Conservation (phyloP, 1,139 yeast genomes). For the Yamadazyma diospyri region DNA sequence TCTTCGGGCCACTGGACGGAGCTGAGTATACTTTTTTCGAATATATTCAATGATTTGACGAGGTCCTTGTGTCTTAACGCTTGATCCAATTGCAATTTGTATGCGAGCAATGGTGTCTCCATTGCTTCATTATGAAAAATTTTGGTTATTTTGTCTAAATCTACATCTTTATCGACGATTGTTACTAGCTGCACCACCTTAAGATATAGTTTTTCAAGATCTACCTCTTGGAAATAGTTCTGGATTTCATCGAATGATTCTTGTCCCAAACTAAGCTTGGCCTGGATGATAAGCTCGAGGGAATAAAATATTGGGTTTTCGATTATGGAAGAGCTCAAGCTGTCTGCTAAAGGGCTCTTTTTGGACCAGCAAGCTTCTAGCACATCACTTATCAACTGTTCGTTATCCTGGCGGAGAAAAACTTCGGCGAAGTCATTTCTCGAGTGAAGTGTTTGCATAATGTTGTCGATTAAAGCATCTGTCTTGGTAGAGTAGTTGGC, state of each 20-base stretch:
- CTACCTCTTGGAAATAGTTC: constrained; percentile 6
- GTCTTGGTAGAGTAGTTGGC: constrained; percentile 3
- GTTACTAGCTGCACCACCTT: constrained; percentile 19
- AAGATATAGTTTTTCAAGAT: constrained; percentile 15
- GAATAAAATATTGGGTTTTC: constrained; percentile 11
- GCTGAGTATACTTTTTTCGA: constrained; percentile 28
- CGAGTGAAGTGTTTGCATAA: constrained; percentile 1
- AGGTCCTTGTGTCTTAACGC: constrained; percentile 23
- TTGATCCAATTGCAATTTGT: constrained; percentile 28
- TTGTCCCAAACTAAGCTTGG: constrained; percentile 8
- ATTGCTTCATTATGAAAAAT: constrained; percentile 14
- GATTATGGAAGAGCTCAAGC: constrained; percentile 5
- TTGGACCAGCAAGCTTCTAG: constrained; percentile 2
- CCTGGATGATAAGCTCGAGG: constrained; percentile 11
- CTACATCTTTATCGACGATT: neutral
- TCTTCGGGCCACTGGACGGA: constrained; percentile 29
- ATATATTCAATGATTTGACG: constrained; percentile 25
- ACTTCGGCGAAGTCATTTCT: constrained; percentile 2
- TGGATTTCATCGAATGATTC: neutral
- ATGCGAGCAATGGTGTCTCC: constrained; percentile 23
- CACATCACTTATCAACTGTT: constrained; percentile 7
- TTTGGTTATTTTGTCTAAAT: constrained; percentile 3
- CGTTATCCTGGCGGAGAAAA: constrained; percentile 11
- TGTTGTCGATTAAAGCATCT: neutral
- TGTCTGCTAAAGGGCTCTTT: neutral